Evolutionary conservation across 2,329 filamentous ascomycete species (phyloP), one percentile per base, ranked within the genome.

Genomic region (Colletotrichum euphorbiae): DNA sequence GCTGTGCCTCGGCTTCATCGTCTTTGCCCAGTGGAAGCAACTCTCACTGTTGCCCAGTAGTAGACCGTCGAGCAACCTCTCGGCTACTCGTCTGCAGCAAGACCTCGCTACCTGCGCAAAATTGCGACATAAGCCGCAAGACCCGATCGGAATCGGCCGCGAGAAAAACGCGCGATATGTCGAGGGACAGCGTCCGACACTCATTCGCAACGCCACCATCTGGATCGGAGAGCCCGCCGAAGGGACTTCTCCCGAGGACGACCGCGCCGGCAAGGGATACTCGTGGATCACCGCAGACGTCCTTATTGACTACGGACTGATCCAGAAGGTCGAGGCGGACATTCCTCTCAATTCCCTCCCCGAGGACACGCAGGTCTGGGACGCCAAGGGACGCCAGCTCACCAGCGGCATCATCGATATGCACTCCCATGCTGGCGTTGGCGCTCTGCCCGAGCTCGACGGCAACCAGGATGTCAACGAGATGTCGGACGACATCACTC

Each of bases 391-490:
- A 1, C 84, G 88, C 3, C 87, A 84, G 64, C 79, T 92, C 19
- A 92, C 90, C 0, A 83, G 84, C 7, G 90, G 90, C 15, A 88
- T 92, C 72, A 87, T 92, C 54, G 90, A 92, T 73, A 91, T 92
- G 88, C 90, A 93, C 77, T 89, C 85, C 38, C 90, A 92, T 74
- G 84, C 88, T 2, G 88, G 89, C 7, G 85, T 90, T 1, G 80
- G 84, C 33, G 81, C 84, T 15, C 77, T 91, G n/a, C 89, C 90
- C 0, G 75, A 74, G 2, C 80, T 91, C 2, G 63, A 72, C 2
- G 88, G 87, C 17, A 86, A 82, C 68, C 79, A 82, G 0, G 90
- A 92, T 71, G 82, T 79, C 60, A 92, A 92, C 72, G 90, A 92
- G 76, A 77, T 89, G 72, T 88, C 86, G 2, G 80, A 80, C 38